A percentile compares a stretch with the other conserved stretches of the same genome.
These are phyloP conservation scores for Pichia cabralensis DNA, from an alignment of 805 yeast species.

Conservation along the genomic window DNA sequence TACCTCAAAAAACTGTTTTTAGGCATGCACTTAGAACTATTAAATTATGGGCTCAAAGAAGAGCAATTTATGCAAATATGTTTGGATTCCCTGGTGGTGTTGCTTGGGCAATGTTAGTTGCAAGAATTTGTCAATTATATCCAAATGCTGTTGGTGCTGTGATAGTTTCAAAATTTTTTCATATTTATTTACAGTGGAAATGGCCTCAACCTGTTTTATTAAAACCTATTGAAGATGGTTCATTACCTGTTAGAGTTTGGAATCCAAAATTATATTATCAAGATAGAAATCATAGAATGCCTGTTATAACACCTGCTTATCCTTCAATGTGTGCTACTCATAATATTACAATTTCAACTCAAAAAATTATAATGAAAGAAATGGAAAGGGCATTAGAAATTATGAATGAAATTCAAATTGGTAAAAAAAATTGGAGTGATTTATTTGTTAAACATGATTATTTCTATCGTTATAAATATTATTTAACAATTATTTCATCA, in stretches of 20 bases:
- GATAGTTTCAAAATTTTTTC: constrained; percentile 81
- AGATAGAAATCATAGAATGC: constrained; percentile 90
- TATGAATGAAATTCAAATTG: constrained; percentile 55
- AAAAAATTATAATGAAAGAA: constrained; percentile 70
- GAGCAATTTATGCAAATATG: constrained; percentile 90
- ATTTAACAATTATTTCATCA: constrained; percentile 70
- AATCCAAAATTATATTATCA: constrained; percentile 85
- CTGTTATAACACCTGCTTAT: constrained; percentile 95
- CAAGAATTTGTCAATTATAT: constrained; percentile 90
- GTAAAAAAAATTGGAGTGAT: constrained; percentile 63
- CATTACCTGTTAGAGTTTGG: constrained; percentile 93
- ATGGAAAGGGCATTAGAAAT: constrained; percentile 65
- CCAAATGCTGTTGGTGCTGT: constrained; percentile 95
- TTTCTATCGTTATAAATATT: constrained; percentile 77
- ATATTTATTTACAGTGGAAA: constrained; percentile 79
- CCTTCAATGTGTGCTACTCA: constrained; percentile 99
- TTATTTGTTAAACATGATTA: constrained; percentile 73
- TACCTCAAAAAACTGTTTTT: constrained; percentile 88
- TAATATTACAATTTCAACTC: constrained; percentile 84
- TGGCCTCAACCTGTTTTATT: constrained; percentile 98
- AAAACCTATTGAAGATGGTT: constrained; percentile 94
- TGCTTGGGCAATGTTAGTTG: constrained; percentile 99
- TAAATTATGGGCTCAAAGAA: constrained; percentile 92
- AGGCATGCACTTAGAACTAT: constrained; percentile 87
- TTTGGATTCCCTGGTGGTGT: constrained; percentile 99